Evolutionary conservation across 441 rosid genomes (phyloP), one percentile per base, ranked within the genome.

Genomic region (Pelargonium australe): DNA sequence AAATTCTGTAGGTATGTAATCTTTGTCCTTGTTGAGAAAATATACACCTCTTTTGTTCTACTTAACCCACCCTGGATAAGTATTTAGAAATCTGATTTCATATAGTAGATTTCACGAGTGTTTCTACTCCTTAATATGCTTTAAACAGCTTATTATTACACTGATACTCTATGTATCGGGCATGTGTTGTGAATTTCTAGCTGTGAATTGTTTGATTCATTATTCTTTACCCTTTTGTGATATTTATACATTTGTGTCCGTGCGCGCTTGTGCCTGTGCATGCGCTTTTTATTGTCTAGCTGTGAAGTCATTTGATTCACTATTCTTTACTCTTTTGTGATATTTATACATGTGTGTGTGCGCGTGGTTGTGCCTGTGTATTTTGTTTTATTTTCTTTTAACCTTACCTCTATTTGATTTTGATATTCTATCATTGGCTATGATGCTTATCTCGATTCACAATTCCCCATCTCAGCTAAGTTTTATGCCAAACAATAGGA

Each of bases 121-220:
- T 23, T 58, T 58, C 63, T 58, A 20, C 25, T 58, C n/a, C 63
- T 58, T 58, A 58, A 25, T 19, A 7, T 20, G 63, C 63, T 20
- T 11, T 58, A 58, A 19, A 58, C 63, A 9, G 9, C 63, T 19
- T 19, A 58, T 20, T 58, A 58, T 58, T 58, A 10, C 25, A 19
- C 63, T 58, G 34, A 20, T 19, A 8, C 17, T 58, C 13, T 58
- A 20, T 53, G 20, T 53, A 53, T 53, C 7, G n/a, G 17, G 9
- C 17, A 19, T 53, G 60, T 14, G 20, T 16, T 53, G 41, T 37
- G 60, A 14, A 14, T 53, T 53, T 53, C 60, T 14, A 14, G 60
- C 17, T 53, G 7, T 14, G 23, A 53, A 14, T 7, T 20, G 17
- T 14, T 53, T 17, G 60, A 14, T 53, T 14, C 60, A 53, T 14